phyloP scores from a whole-genome alignment of 345 rosid genomes.

The Gossypium stocksii region DNA sequence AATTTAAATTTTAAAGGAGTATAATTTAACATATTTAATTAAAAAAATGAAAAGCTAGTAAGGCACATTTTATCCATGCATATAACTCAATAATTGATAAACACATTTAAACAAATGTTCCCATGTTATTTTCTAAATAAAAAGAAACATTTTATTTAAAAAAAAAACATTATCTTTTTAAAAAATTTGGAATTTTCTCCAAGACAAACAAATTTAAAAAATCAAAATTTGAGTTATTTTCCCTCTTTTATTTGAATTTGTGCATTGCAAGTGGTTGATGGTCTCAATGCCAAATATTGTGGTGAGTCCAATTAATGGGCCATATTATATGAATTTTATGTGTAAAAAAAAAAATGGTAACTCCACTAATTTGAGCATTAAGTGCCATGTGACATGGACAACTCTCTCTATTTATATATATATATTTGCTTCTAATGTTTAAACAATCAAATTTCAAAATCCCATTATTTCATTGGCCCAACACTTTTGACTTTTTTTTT shows the following conservation, averaged over 20 bases:
- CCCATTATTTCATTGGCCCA: neutral
- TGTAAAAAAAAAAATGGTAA: neutral
- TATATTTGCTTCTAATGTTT: neutral
- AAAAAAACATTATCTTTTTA: neutral
- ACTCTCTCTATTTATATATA: neutral
- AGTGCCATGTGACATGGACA: conserved; percentile 6
- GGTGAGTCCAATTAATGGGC: neutral
- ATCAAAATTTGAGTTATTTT: neutral
- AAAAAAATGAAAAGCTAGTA: too few relatives aligned
- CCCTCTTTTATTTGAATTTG: neutral
- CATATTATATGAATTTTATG: neutral
- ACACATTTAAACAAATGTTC: too few relatives aligned
- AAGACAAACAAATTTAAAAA: neutral
- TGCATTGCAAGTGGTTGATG: neutral
- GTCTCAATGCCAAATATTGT: neutral
- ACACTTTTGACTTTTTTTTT: neutral
- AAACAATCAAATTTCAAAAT: neutral
- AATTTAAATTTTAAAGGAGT: too few relatives aligned
- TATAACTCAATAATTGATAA: too few relatives aligned
- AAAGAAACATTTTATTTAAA: too few relatives aligned
- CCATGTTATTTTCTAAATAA: too few relatives aligned
- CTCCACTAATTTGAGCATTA: neutral
- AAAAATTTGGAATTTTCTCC: neutral
- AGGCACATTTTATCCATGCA: too few relatives aligned
- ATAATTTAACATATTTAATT: too few relatives aligned